Base-by-base conservation (phyloP, 352 stramenopile species). In the Phytophthora parvispora region DNA sequence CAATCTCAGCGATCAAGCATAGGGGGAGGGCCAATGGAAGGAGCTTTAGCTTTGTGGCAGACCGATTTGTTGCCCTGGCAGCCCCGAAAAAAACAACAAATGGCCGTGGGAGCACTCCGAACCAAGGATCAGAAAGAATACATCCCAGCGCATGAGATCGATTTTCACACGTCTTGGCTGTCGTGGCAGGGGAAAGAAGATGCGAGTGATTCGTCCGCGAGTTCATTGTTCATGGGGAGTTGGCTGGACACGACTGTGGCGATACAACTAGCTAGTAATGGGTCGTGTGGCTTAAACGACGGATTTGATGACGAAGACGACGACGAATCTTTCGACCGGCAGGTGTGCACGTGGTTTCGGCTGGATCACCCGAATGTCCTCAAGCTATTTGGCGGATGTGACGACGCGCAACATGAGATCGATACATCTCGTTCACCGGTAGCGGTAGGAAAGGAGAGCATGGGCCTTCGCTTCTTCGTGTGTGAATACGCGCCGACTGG, bases 181-280 rank as follows among this genome's bases (percentile, higher is more conserved):
- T 65, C 34, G 29, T 13, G 58, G 20, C 28, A 42, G n/a, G 54
- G 27, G 7, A 60, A 29, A 3, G 40, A 34, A 1, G 29, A 42
- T 22, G 34, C 28, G 10, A 59, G 52, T 8, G 61, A 65, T 20
- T 70, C 43, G 6, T 13, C 28, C 8, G 55, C 36, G 6, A 49
- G 53, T 18, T 70, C 47, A 6, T 22, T 66, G 28, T 45, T 61
- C 20, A 32, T 43, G 20, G 55, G 55, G 0, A 66, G 43, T 6
- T 71, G 64, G 55, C 55, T 70, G 3, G 64, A 66, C 49, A 71
- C 64, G 4, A 50, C 45, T 8, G 64, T 71, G 36, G 54, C 47
- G 9, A 66, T 71, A 25, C 48, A 71, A 28, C 28, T 71, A 3
- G 36, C 38, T 32, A 42, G 43, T 13, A 12, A 55, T 10, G 12